Conservation (phyloP, 352 stramenopile species). For the Pythium rishiriense region DNA sequence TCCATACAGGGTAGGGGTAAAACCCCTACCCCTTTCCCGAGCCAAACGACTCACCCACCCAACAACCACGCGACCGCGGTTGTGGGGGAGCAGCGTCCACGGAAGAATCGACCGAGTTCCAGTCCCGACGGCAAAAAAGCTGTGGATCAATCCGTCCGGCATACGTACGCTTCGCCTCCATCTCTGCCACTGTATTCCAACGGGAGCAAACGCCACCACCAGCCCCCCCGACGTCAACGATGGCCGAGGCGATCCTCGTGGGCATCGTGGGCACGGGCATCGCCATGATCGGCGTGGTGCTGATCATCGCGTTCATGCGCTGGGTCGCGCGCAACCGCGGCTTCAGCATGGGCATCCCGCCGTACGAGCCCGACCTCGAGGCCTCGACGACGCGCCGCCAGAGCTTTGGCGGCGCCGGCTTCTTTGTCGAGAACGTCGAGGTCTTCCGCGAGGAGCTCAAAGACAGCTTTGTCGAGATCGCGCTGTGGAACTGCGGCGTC, state of each 20-base stretch:
- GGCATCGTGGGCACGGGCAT: constrained; percentile 29
- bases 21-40: background rate
- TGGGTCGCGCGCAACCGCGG: constrained; percentile 22
- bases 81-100: constrained; percentile 6
- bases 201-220: background rate
- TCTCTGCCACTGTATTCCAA: background rate
- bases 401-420: constrained; percentile 19
- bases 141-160: background rate
- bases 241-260: constrained; percentile 27
- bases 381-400: constrained; percentile 8
- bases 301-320: constrained; percentile 31
- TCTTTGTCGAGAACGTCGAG: constrained; percentile 57
- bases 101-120: constrained; percentile 10
- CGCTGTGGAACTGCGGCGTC: constrained; percentile 84
- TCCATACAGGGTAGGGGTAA: background rate
- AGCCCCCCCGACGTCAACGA: background rate
- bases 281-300: constrained; percentile 23
- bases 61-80: constrained; percentile 8
- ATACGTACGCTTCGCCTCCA: background rate
- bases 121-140: background rate
- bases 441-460: constrained; percentile 85
- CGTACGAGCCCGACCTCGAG: constrained; percentile 35
- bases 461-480: constrained; percentile 73
- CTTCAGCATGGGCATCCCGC: constrained; percentile 26
- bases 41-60: background rate